Evolutionary conservation across 2,329 filamentous ascomycete genomes (phyloP).

Genomic region (Neofusicoccum sp.): DNA sequence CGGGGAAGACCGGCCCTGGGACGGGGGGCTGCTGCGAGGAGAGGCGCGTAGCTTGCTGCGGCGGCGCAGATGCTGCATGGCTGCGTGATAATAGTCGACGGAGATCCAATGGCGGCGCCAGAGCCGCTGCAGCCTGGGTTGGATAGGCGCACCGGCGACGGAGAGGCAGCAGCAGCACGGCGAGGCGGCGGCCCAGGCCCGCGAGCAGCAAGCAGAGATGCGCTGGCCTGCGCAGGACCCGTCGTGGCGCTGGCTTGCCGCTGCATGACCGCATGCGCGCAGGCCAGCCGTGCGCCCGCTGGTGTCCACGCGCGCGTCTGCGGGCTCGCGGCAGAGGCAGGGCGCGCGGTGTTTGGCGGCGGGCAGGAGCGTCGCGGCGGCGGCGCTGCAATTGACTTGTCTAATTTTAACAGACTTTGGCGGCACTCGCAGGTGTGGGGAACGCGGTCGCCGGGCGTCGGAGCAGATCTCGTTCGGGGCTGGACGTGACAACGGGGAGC

Average conservation of each 20-base stretch:
- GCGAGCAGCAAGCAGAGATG: background rate
- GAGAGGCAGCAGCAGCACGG: background rate
- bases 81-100: background rate
- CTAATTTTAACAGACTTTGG: conserved; percentile 6
- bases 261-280: background rate
- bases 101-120: background rate
- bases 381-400: background rate
- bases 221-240: background rate
- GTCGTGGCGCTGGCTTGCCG: background rate
- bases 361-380: too few relatives aligned
- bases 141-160: background rate
- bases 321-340: background rate
- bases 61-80: background rate
- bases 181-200: too few relatives aligned
- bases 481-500: background rate
- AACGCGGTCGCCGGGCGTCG: background rate
- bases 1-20: background rate
- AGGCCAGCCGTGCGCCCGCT: background rate
- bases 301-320: background rate
- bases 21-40: background rate
- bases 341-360: background rate
- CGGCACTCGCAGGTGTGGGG: background rate
- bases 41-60: background rate
- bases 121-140: background rate
- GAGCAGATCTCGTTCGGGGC: background rate